Evolutionary conservation across 108 stramenopile genomes (phyloP).

Genomic region (Asterionellopsis glacialis): DNA sequence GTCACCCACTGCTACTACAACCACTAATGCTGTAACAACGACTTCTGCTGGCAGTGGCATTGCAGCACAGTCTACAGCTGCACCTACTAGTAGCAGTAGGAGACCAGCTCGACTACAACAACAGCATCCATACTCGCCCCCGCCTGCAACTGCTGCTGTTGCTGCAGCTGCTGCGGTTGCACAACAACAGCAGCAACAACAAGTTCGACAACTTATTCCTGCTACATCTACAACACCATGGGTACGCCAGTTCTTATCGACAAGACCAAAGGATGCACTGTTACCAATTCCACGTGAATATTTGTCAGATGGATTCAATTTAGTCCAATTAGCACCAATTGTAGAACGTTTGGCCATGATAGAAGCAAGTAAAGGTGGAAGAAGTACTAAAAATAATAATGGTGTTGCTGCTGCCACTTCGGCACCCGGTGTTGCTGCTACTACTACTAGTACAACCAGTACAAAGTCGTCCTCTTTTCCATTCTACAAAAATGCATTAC

Average conservation of each 20-base stretch:
- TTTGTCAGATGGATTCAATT: conserved; percentile 48
- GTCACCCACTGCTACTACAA: too few relatives aligned
- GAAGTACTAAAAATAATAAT: not conserved
- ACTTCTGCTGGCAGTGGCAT: too few relatives aligned
- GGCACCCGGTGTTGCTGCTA: not conserved
- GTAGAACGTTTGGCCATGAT: conserved; percentile 32
- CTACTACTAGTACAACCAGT: not conserved
- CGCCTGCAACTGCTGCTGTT: too few relatives aligned
- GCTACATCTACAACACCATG: conserved; percentile 28
- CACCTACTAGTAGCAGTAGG: too few relatives aligned
- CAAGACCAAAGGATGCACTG: conserved; percentile 26
- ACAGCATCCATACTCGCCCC: too few relatives aligned
- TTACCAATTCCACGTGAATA: conserved; percentile 51
- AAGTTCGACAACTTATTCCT: not conserved
- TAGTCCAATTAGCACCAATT: conserved; percentile 45
- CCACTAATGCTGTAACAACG: too few relatives aligned
- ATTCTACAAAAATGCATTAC: conserved; percentile 23
- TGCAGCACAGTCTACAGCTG: too few relatives aligned
- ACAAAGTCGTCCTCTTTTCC: not conserved
- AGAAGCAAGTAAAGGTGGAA: not conserved
- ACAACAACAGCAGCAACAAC: too few relatives aligned
- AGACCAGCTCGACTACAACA: too few relatives aligned
- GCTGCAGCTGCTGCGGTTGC: too few relatives aligned
- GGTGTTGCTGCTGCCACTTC: not conserved
- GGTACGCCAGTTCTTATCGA: conserved; percentile 13